These are phyloP conservation scores for Claviceps sp. DNA, from an alignment of 2,329 filamentous ascomycete genomes.

Conservation along the genomic window DNA sequence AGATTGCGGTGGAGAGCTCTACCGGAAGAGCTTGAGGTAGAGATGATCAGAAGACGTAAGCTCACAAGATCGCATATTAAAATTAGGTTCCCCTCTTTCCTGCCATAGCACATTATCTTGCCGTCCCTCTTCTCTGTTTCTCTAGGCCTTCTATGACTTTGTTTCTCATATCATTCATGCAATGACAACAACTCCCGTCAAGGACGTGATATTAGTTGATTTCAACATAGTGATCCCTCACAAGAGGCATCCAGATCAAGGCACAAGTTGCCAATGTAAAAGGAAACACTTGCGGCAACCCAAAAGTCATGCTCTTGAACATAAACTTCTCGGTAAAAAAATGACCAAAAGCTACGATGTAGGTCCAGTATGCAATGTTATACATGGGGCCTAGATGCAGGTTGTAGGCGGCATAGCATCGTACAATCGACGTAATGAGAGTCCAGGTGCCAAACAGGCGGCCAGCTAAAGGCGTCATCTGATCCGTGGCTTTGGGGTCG, in stretches of 20 bases:
- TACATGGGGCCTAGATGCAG: slow-evolving; percentile 61
- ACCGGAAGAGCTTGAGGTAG: slow-evolving; percentile 45
- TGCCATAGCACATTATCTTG: neutral
- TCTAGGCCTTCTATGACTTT: no score
- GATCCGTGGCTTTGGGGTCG: slow-evolving; percentile 35
- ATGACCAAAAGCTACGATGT: slow-evolving; percentile 62
- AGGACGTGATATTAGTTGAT: slow-evolving; percentile 12
- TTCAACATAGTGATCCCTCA: slow-evolving; percentile 57
- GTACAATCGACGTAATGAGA: slow-evolving; percentile 59
- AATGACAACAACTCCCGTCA: neutral
- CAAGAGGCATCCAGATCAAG: slow-evolving; percentile 48
- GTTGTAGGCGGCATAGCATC: slow-evolving; percentile 75
- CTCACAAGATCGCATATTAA: neutral
- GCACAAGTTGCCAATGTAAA: slow-evolving; percentile 37
- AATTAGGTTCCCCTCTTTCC: neutral
- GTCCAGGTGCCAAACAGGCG: slow-evolving; percentile 86
- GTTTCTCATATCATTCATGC: neutral
- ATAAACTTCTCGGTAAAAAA: slow-evolving; percentile 71
- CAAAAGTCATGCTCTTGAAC: slow-evolving; percentile 61
- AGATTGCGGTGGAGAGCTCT: slow-evolving; percentile 67
- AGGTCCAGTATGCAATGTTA: slow-evolving; percentile 70
- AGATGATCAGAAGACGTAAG: neutral
- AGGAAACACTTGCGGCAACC: slow-evolving; percentile 40
- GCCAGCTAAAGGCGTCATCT: slow-evolving; percentile 61
- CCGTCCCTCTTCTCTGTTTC: neutral